Evolutionary conservation across 2,329 filamentous ascomycete species (phyloP).

Genomic region (Beauveria australis): DNA sequence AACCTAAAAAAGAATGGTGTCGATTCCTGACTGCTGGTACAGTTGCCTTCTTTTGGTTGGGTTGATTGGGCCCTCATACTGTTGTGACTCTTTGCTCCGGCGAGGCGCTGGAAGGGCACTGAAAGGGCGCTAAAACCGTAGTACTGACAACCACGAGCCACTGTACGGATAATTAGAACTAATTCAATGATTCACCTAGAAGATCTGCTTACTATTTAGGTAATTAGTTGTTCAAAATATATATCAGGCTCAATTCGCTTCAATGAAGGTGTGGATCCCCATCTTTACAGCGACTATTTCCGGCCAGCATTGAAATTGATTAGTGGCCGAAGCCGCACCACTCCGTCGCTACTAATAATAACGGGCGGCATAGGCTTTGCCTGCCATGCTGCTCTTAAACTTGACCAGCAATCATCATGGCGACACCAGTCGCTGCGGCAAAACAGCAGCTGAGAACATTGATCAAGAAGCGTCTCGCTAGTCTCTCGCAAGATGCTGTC

Average conservation of each 20-base stretch:
- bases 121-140: neutral
- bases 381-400: neutral
- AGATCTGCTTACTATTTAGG: too few species aligned
- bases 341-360: neutral
- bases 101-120: neutral
- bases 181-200: too few species aligned
- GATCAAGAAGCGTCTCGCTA: conserved; percentile 59
- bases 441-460: conserved; percentile 68
- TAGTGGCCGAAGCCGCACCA: neutral
- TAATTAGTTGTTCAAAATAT: too few species aligned
- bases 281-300: too few species aligned
- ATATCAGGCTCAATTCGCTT: too few species aligned
- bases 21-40: neutral
- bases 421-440: conserved; percentile 49
- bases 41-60: neutral
- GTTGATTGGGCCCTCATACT: neutral
- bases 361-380: neutral
- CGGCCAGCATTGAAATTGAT: neutral
- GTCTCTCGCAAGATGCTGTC: conserved; percentile 54
- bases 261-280: too few species aligned
- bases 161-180: neutral
- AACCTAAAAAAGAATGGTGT: neutral
- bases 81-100: neutral
- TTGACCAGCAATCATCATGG: conserved; percentile 30
- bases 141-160: neutral